Conservation (phyloP, 257 asterid species). For the Solanum chilense region DNA sequence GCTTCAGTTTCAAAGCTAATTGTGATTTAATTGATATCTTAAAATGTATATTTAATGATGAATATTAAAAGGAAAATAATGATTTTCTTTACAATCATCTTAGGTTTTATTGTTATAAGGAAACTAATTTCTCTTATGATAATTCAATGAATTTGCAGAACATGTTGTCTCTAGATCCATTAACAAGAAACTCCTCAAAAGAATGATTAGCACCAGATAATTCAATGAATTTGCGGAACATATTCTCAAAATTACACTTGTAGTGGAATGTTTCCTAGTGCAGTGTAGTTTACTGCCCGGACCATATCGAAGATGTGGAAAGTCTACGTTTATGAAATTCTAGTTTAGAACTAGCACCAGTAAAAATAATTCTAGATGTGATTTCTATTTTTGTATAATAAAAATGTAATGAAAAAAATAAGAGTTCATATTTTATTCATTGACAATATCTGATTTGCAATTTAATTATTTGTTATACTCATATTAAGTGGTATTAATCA, state of each 20-base stretch:
- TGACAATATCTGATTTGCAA: too few relatives aligned
- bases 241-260: background rate
- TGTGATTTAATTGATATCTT: background rate
- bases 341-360: too few relatives aligned
- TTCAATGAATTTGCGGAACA: too few relatives aligned
- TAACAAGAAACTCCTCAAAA: background rate
- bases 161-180: constrained; percentile 33
- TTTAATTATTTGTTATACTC: too few relatives aligned
- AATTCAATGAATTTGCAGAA: constrained; percentile 80
- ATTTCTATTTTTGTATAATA: too few relatives aligned
- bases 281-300: background rate
- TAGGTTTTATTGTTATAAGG: constrained; percentile 31
- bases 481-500: too few relatives aligned
- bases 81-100: background rate
- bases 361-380: too few relatives aligned
- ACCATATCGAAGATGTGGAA: background rate
- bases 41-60: background rate
- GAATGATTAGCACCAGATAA: constrained; percentile 10
- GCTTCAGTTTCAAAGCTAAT: background rate
- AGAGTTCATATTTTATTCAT: too few relatives aligned
- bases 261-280: background rate
- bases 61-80: background rate
- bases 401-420: too few relatives aligned
- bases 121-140: constrained; percentile 53
- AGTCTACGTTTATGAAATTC: too few relatives aligned